Evolutionary conservation across 495 filamentous ascomycete genomes (phyloP), one percentile per base, ranked within the genome.

Genomic region (Aspergillus funiculosus): DNA sequence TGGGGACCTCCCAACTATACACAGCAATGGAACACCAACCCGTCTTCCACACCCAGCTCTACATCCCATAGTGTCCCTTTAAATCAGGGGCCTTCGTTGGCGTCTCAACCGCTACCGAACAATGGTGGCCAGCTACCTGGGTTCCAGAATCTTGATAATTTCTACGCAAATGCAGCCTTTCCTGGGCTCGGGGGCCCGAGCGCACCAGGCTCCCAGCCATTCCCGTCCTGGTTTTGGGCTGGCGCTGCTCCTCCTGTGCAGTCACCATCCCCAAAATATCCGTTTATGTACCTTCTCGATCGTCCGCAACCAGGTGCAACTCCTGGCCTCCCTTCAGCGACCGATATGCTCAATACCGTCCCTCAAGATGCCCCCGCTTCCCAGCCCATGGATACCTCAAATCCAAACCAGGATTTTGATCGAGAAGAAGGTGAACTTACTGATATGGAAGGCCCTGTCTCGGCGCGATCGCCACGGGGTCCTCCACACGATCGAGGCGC

Each of bases 381-480:
- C 6, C 54, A 50, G 7, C 17, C 24, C 1, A 26, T 44, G 24
- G 40, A 13, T 1, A 39, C 45, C 27, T n/a, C 38, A 6, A 38
- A 1, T 6, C 42, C 52, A 6, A 43, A 39, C 6, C 27, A 37
- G 0, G 43, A 58, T 19, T 34, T 60, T 34, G 60, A 63, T 40
- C 71, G 76, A 24, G 86, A 92, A 49, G 86, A 90, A 54, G 85
- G 84, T 1, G 86, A 90, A 56, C 55, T 89, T 13, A 86, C 81
- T 51, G 85, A 89, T 48, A 73, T 70, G 0, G 81, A 81, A 51
- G 74, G 68, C 29, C 71, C 74, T 38, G 15, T 19, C 13, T 0
- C 24, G 37, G 65, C 68, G 15, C 52, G 54, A 30, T 40, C 57
- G 26, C 46, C 20, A 2, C 24, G 36, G 14, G 36, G 29, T 1